A percentile compares a stretch with the other conserved stretches of the same genome.
phyloP scores from a whole-genome alignment of 768 basidiomycete species.

The Xerocomellus intermedius region DNA sequence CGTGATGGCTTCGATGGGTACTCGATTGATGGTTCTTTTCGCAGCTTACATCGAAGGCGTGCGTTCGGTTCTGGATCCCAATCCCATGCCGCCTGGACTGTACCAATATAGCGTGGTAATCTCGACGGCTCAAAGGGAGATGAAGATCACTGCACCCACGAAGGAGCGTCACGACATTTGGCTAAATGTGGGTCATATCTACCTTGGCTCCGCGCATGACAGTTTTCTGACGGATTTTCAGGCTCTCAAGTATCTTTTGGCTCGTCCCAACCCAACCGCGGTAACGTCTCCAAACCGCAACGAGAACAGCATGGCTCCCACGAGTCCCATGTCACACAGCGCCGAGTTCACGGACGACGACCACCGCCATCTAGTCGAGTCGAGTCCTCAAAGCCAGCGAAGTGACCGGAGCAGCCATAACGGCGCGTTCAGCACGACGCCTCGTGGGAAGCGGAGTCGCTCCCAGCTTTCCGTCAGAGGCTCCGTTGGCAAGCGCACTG shows the following conservation, averaged over 20 bases:
- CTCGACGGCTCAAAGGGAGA: slow-evolving; percentile 90
- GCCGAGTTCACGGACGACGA: slow-evolving; percentile 52
- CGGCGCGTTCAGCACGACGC: slow-evolving; percentile 72
- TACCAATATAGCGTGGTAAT: slow-evolving; percentile 92
- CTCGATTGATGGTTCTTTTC: slow-evolving; percentile 5
- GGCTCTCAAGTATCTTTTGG: slow-evolving; percentile 90
- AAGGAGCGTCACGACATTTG: slow-evolving; percentile 97
- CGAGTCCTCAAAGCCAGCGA: slow-evolving; percentile 75
- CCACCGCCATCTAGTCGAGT: slow-evolving; percentile 43
- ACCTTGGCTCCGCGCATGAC: slow-evolving; percentile 2
- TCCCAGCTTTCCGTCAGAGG: slow-evolving; percentile 73
- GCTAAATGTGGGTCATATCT: slow-evolving; percentile 65
- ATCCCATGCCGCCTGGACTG: slow-evolving; percentile 93
- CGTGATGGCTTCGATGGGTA: slow-evolving; percentile 6
- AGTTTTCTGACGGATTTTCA: slow-evolving; percentile 32
- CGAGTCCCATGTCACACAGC: slow-evolving; percentile 48
- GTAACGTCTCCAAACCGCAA: slow-evolving; percentile 26
- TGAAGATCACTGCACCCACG: slow-evolving; percentile 97
- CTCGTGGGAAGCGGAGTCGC: slow-evolving; percentile 72
- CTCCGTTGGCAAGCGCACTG: slow-evolving; percentile 80
- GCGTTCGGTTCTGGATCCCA: slow-evolving; percentile 87
- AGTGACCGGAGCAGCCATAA: slow-evolving; percentile 59
- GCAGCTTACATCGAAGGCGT: slow-evolving; percentile 93
- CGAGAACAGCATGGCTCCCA: slow-evolving; percentile 37
- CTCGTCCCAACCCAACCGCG: slow-evolving; percentile 54